Conservation (phyloP, 352 stramenopile genomes). For the Phytopythium oedochilum region DNA sequence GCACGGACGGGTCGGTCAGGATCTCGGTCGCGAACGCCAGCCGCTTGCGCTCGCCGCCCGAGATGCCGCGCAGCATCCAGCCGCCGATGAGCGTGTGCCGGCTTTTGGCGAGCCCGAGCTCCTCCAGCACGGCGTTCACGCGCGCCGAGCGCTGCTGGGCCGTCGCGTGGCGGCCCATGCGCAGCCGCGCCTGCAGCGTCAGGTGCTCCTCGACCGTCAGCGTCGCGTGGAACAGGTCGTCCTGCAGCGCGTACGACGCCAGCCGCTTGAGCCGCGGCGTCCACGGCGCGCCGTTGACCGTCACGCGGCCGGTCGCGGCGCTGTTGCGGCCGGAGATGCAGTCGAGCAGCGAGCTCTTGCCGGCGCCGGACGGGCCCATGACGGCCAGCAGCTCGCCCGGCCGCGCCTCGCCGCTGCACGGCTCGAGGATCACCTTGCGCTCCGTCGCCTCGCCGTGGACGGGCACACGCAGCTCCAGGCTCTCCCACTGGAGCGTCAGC, state of each 20-base stretch:
- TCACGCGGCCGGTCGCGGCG: conserved; percentile 46
- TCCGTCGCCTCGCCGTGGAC: not conserved
- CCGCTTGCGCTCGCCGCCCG: conserved; percentile 75
- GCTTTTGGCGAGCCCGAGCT: conserved; percentile 43
- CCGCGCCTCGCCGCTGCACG: conserved; percentile 26
- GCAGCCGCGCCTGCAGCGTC: conserved; percentile 70
- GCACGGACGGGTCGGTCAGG: conserved; percentile 55
- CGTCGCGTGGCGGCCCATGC: conserved; percentile 32
- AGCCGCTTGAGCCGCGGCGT: conserved; percentile 22
- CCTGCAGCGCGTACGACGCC: conserved; percentile 76
- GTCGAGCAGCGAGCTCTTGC: conserved; percentile 93
- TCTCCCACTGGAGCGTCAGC: conserved; percentile 2
- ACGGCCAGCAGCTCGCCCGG: conserved; percentile 61
- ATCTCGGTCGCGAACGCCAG: conserved; percentile 76
- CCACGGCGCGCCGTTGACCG: conserved; percentile 57
- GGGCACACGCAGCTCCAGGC: conserved; percentile 1
- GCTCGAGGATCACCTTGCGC: conserved; percentile 16
- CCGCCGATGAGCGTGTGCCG: conserved; percentile 49
- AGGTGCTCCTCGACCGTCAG: conserved; percentile 86
- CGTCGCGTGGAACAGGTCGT: conserved; percentile 86
- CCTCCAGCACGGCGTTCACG: conserved; percentile 42
- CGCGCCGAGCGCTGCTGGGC: conserved; percentile 6
- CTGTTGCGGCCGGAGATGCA: conserved; percentile 90
- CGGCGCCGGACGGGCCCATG: conserved; percentile 64
- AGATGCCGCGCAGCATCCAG: conserved; percentile 50